Evolutionary conservation across 1,139 yeast genomes (phyloP).

Genomic region (Tardiomyces digboiensis): DNA sequence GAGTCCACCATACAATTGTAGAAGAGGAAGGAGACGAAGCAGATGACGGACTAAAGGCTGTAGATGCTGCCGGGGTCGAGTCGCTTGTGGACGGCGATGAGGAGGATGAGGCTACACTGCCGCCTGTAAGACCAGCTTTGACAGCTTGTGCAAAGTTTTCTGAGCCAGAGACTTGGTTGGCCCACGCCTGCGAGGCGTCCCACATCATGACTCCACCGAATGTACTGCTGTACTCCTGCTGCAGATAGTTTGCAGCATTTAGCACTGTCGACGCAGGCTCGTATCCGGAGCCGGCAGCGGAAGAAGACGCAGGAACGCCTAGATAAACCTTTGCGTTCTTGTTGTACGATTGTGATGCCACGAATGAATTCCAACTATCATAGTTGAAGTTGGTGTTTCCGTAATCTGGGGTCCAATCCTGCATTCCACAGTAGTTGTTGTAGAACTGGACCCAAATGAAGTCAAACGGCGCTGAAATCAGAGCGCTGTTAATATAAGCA

Average conservation of each 20-base stretch:
- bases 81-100: not conserved
- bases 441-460: conserved; percentile 88
- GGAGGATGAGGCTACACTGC: conserved; percentile 4
- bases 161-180: conserved; percentile 33
- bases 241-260: conserved; percentile 11
- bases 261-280: conserved; percentile 11
- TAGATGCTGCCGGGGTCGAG: conserved; percentile 2
- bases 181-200: conserved; percentile 84
- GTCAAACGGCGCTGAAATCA: conserved; percentile 57
- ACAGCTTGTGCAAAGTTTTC: conserved; percentile 35
- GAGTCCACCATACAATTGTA: conserved; percentile 1
- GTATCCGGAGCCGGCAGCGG: conserved; percentile 67
- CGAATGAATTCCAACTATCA: conserved; percentile 71
- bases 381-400: conserved; percentile 33
- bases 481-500: conserved; percentile 60
- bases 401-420: not conserved
- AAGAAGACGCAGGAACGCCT: conserved; percentile 61
- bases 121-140: conserved; percentile 27
- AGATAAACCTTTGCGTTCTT: conserved; percentile 47
- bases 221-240: conserved; percentile 28
- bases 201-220: conserved; percentile 87
- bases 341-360: conserved; percentile 53
- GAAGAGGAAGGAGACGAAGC: not conserved
- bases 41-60: no score
- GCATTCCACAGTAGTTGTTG: conserved; percentile 61